These are phyloP conservation scores for Globisporangium spiculum DNA, from an alignment of 352 stramenopile species.

Conservation along the genomic window DNA sequence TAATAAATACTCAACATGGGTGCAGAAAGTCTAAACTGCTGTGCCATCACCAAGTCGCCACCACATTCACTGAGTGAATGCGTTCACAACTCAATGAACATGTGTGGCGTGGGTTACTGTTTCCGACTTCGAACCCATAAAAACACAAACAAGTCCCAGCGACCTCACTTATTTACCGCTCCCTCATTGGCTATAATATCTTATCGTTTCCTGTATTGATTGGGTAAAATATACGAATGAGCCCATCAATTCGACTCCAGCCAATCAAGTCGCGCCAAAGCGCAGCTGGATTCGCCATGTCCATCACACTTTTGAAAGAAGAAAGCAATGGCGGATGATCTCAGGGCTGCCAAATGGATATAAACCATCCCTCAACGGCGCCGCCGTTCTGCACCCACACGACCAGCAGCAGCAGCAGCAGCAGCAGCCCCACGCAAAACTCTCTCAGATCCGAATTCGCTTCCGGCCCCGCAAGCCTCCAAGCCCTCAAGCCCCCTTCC, in stretches of 20 bases:
- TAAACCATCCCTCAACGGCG: neutral
- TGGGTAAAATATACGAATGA: neutral
- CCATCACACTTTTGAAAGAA: neutral
- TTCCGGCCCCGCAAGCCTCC: neutral
- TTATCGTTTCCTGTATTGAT: neutral
- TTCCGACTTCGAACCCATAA: slow-evolving; percentile 3
- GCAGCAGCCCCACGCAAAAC: too few relatives aligned
- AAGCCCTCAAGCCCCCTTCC: neutral
- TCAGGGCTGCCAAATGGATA: neutral
- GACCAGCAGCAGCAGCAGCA: neutral
- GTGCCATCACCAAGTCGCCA: too few relatives aligned
- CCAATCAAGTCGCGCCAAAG: slow-evolving; percentile 3
- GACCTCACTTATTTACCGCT: slow-evolving; percentile 8
- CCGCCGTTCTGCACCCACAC: neutral
- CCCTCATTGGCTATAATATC: neutral
- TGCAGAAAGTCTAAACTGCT: neutral
- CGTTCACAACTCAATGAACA: neutral
- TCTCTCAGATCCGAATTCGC: slow-evolving; percentile 8
- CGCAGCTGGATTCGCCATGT: neutral
- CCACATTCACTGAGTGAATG: too few relatives aligned
- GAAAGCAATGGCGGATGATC: neutral
- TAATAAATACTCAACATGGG: neutral
- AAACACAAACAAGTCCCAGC: neutral
- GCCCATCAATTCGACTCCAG: neutral
- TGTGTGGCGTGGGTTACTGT: neutral